A percentile compares a stretch with the other conserved stretches of the same genome.
Evolutionary conservation across 305 asterid species (phyloP).

Genomic region (Solanum hybrid): DNA sequence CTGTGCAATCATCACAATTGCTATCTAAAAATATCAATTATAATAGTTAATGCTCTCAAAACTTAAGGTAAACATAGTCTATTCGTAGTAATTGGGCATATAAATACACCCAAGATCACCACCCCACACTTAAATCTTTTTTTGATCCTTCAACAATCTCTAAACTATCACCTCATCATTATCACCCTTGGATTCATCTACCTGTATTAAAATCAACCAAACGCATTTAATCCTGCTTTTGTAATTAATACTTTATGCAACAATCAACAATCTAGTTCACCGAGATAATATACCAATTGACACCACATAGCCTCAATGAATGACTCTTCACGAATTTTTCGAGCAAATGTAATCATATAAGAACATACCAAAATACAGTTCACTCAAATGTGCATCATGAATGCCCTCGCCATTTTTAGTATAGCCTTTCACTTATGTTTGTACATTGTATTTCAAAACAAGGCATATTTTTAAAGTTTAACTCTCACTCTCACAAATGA

Average conservation of each 20-base stretch:
- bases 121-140: background rate
- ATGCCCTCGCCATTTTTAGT: background rate
- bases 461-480: background rate
- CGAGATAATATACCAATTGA: background rate
- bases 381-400: background rate
- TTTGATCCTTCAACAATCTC: background rate
- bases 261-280: background rate
- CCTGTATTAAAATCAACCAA: background rate
- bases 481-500: background rate
- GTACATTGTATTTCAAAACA: too few species aligned
- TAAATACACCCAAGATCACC: background rate
- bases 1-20: background rate
- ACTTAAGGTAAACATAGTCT: background rate
- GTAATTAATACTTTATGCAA: background rate
- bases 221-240: background rate
- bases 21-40: background rate
- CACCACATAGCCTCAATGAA: background rate
- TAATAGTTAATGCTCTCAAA: background rate
- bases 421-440: background rate
- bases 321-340: background rate
- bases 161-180: background rate
- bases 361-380: background rate
- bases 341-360: background rate
- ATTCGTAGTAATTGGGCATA: background rate
- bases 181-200: background rate